phyloP scores from a whole-genome alignment of 768 basidiomycete species.

The Pleurotus eryngii region DNA sequence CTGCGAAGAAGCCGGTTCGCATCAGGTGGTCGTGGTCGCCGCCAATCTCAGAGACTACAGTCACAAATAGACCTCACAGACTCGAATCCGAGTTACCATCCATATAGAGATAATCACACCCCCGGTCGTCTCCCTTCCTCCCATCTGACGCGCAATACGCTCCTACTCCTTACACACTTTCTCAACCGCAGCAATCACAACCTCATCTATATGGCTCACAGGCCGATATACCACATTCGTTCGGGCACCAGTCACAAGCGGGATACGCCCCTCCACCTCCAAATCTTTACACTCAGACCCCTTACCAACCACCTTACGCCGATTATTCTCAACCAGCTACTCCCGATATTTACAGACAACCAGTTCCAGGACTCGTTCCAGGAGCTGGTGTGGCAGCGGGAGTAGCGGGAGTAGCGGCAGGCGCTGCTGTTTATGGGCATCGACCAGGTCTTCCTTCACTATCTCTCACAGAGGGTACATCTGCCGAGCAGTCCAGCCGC shows the following conservation, averaged over 20 bases:
- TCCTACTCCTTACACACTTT: background rate
- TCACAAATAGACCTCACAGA: conserved; percentile 34
- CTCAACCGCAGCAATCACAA: background rate
- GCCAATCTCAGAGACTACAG: conserved; percentile 27
- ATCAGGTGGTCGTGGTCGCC: conserved; percentile 13
- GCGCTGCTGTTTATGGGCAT: background rate
- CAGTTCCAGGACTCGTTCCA: background rate
- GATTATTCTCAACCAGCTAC: background rate
- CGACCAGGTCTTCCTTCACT: background rate
- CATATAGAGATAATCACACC: conserved; percentile 11
- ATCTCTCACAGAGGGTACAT: conserved; percentile 1
- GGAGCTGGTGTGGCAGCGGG: background rate
- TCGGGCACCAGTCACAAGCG: background rate
- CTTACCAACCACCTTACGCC: conserved; percentile 11
- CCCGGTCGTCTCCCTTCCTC: conserved; percentile 27
- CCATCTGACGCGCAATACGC: conserved; percentile 16
- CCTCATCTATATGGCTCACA: background rate
- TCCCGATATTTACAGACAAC: background rate
- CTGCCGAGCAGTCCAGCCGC: background rate
- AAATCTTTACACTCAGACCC: background rate
- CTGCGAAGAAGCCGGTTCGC: conserved; percentile 31
- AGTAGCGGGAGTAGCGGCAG: background rate
- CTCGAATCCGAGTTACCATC: conserved; percentile 24
- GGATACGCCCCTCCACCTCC: background rate
- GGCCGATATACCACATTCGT: background rate